phyloP scores from a whole-genome alignment of 2,329 filamentous ascomycete genomes.

The Fusarium sp. region DNA sequence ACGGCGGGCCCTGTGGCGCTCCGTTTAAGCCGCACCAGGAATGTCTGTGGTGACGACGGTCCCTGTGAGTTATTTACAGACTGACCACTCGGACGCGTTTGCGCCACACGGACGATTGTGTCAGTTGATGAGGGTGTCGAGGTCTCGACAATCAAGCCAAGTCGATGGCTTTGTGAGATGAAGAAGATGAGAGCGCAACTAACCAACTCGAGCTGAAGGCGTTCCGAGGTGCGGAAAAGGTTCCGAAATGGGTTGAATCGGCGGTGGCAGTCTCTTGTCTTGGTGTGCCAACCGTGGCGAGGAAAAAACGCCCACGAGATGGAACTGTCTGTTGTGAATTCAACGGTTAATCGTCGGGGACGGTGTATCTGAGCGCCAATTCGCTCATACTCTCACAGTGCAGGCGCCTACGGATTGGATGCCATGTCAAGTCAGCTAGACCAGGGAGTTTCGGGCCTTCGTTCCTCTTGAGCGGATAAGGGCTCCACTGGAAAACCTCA shows the following conservation, averaged over 20 bases:
- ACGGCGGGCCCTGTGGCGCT: conserved; percentile 42
- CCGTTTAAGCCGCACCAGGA: conserved; percentile 26
- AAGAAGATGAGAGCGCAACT: conserved; percentile 1
- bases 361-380: conserved; percentile 3
- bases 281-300: conserved; percentile 16
- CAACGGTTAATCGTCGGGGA: conserved; percentile 34
- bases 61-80: conserved; percentile 35
- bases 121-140: neutral
- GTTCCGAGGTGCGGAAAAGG: conserved; percentile 25
- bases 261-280: conserved; percentile 8
- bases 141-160: neutral
- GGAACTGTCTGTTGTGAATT: conserved; percentile 1
- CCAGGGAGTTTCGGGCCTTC: conserved; percentile 22
- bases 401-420: neutral
- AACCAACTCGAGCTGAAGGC: neutral
- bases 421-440: neutral
- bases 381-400: neutral
- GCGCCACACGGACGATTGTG: conserved; percentile 7
- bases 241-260: conserved; percentile 36
- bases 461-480: conserved; percentile 27
- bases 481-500: conserved; percentile 23
- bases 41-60: conserved; percentile 20
- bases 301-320: neutral
- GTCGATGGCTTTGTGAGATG: conserved; percentile 7
- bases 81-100: conserved; percentile 8